Percentiles rank a stretch among this genome's conserved stretches.
phyloP scores from a whole-genome alignment of 345 rosid species.

The Rhodamnia argentea region DNA sequence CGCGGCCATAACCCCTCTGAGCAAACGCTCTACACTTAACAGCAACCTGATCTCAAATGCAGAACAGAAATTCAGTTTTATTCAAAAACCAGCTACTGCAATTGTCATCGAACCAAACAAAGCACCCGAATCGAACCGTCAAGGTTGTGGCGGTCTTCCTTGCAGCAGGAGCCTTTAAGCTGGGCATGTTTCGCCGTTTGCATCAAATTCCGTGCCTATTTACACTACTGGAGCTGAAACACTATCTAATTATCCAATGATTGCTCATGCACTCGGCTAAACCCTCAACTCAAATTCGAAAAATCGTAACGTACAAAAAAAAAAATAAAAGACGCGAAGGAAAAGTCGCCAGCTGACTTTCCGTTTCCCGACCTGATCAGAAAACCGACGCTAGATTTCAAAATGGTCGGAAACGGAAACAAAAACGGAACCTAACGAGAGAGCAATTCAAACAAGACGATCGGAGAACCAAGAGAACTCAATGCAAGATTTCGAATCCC shows the following conservation, averaged over 20 bases:
- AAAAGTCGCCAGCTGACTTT: background rate
- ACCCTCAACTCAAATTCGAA: background rate
- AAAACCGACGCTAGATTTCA: background rate
- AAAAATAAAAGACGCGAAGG: background rate
- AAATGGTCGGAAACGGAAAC: background rate
- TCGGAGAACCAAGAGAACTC: background rate
- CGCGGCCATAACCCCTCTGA: conserved; percentile 55
- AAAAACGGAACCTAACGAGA: too few relatives aligned
- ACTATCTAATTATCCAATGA: background rate
- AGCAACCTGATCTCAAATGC: conserved; percentile 44
- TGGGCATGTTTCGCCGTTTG: background rate
- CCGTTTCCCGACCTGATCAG: background rate
- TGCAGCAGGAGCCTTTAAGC: background rate
- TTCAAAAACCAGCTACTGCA: background rate
- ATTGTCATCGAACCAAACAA: background rate
- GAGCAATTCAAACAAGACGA: background rate
- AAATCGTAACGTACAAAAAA: background rate
- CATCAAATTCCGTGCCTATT: background rate
- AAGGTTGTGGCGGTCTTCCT: conserved; percentile 4
- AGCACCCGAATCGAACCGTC: background rate
- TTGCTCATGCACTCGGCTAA: background rate
- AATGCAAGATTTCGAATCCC: background rate
- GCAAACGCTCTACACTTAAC: conserved; percentile 73
- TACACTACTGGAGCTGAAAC: background rate
- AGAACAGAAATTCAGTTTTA: background rate